A percentile compares a stretch with the other conserved stretches of the same genome.
Conservation (phyloP, 345 rosid species). For the Hibiscus tridactylites region DNA sequence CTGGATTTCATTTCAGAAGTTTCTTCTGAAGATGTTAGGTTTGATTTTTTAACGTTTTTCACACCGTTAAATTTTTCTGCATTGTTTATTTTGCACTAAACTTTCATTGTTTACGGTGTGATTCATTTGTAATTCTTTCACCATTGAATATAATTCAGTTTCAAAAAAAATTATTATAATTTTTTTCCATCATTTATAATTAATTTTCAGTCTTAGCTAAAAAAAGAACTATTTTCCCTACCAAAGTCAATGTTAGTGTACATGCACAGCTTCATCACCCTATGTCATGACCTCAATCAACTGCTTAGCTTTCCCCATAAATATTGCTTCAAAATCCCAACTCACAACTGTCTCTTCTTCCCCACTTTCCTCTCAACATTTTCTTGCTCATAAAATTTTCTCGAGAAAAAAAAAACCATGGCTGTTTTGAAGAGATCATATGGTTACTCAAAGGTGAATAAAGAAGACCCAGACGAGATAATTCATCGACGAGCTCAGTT, state of each 20-base stretch:
- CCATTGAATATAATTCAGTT: too few species aligned
- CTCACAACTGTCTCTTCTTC: neutral
- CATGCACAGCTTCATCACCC: conserved; percentile 31
- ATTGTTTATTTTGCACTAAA: too few species aligned
- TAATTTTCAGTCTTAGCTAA: too few species aligned
- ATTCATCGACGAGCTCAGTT: conserved; percentile 61
- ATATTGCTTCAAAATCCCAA: conserved; percentile 9
- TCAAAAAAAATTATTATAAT: too few species aligned
- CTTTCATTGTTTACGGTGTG: too few species aligned
- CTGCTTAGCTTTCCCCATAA: conserved; percentile 17
- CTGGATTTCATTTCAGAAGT: too few species aligned
- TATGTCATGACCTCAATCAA: too few species aligned
- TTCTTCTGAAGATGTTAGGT: too few species aligned
- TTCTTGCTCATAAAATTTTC: neutral
- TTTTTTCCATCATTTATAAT: too few species aligned
- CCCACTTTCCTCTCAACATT: neutral
- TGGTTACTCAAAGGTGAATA: conserved; percentile 51
- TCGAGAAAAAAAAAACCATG: conserved; percentile 21
- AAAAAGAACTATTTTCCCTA: neutral
- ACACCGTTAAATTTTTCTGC: too few species aligned
- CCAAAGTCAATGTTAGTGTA: conserved; percentile 22
- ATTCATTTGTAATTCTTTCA: too few species aligned
- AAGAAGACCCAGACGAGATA: conserved; percentile 65
- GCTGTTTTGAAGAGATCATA: conserved; percentile 20
- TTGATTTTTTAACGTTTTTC: too few species aligned